Evolutionary conservation across 768 basidiomycete genomes (phyloP), one percentile per base, ranked within the genome.

Genomic region (Suillus decipiens): DNA sequence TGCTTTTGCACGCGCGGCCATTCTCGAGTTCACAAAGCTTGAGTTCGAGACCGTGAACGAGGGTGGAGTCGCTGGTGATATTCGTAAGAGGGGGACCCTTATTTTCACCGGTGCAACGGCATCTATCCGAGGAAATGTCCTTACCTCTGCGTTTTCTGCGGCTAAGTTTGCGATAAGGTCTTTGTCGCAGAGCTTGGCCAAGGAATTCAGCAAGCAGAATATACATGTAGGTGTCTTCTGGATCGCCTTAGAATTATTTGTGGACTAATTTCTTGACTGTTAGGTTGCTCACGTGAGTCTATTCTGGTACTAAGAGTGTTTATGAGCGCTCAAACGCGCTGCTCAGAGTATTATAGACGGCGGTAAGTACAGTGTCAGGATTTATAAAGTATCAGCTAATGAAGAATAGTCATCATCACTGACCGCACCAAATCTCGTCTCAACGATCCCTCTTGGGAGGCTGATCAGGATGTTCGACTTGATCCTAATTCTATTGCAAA

Each of bases 71-170:
- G 76, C 68, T 17, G 73, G 75, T n/a, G 61, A 65, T 28, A 73
- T 72, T n/a, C 85, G 87, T 12, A 84, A 84, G 69, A 79, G 81
- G 33, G 90, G 90, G 8, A 83, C 86, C 0, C 73, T 92, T 54
- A 81, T 90, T 15, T 89, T 90, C 70, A 92, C 89, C 0, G 89
- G 89, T 0, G 90, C 90, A 1, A 91, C 90, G 8, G 86, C 90
- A 7, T 80, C 85, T 60, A 61, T 83, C 22, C 77, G 90, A 61
- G 90, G 90, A 6, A 90, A 89, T 61, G 75, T 76, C 3, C 75
- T 73, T 0, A 89, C 88, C 0, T 87, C 86, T 58, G 82, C 80
- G 1, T 87, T 90, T 67, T 79, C 89, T 5, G 84, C 88, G 3
- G 84, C 83, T 0, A 91, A 90, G 70, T 84, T 82, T 59, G 89